Conservation (phyloP, 2,329 filamentous ascomycete genomes). For the Acrocalymma vagum region DNA sequence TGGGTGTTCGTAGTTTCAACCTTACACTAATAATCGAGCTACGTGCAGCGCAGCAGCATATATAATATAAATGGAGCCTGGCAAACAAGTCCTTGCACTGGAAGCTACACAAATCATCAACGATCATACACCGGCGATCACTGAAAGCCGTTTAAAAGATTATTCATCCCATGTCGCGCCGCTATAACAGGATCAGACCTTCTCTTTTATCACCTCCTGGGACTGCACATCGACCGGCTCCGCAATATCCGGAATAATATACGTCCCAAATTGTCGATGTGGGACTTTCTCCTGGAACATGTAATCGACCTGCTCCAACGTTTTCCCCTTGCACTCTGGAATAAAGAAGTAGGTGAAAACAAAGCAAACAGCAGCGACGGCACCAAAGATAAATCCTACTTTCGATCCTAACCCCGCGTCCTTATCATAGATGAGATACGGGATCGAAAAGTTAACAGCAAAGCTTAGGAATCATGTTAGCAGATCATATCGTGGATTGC, state of each 20-base stretch:
- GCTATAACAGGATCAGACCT: no score
- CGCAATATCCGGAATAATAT: conserved; percentile 2
- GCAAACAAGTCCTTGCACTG: no score
- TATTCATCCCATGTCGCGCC: no score
- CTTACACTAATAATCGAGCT: no score
- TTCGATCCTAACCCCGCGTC: conserved; percentile 6
- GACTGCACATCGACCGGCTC: neutral
- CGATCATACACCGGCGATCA: no score
- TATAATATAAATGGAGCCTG: no score
- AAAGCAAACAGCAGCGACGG: conserved; percentile 4
- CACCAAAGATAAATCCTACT: conserved; percentile 8
- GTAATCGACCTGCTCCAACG: conserved; percentile 10
- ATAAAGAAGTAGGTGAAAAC: conserved; percentile 7
- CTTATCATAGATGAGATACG: conserved; percentile 5
- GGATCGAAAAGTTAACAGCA: conserved; percentile 10
- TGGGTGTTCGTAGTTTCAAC: no score
- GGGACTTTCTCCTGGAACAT: conserved; percentile 14
- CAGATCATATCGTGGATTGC: neutral
- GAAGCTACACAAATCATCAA: no score
- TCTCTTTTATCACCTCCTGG: no score
- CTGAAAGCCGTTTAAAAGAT: no score
- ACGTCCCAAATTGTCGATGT: conserved; percentile 11
- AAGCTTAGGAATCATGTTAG: conserved; percentile 4
- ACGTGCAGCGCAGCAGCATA: no score
- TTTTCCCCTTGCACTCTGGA: conserved; percentile 12